Percentiles rank a stretch among this genome's conserved stretches.
phyloP scores from a whole-genome alignment of 192 early-diverging fungal species.

The Coemansia sp. region DNA sequence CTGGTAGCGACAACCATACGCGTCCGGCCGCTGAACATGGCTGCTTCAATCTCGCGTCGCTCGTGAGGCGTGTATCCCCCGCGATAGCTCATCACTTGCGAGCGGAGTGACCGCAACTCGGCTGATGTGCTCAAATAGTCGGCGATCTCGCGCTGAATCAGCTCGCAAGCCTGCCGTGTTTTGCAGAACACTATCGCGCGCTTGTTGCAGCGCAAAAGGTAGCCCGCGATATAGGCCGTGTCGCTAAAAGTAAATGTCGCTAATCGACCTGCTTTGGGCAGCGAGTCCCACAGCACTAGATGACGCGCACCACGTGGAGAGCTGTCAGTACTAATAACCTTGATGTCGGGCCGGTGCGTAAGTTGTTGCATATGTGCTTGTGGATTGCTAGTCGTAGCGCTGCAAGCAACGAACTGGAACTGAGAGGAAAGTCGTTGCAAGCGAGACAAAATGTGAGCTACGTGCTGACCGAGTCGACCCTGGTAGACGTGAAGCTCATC shows the following conservation, averaged over 20 bases:
- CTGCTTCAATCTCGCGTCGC: conserved; percentile 67
- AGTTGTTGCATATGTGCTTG: conserved; percentile 20
- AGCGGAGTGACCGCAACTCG: not conserved
- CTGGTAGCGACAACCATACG: conserved; percentile 71
- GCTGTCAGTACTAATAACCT: conserved; percentile 18
- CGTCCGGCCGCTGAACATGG: conserved; percentile 67
- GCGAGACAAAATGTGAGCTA: conserved; percentile 64
- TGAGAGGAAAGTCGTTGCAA: conserved; percentile 48
- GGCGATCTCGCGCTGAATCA: conserved; percentile 28
- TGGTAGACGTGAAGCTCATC: conserved; percentile 79
- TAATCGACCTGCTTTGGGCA: not conserved
- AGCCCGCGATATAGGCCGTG: conserved; percentile 28
- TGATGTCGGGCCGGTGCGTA: not conserved
- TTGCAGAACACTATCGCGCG: conserved; percentile 62
- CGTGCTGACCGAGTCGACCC: conserved; percentile 66
- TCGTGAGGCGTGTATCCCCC: conserved; percentile 69
- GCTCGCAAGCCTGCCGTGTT: conserved; percentile 54
- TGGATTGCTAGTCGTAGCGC: conserved; percentile 72
- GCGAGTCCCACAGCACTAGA: conserved; percentile 29
- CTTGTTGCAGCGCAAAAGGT: conserved; percentile 34
- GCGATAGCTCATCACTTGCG: conserved; percentile 66
- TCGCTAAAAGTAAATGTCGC: conserved; percentile 20
- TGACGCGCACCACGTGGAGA: conserved; percentile 25
- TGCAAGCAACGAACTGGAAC: conserved; percentile 68
- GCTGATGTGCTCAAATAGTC: conserved; percentile 12